Evolutionary conservation across 495 filamentous ascomycete genomes (phyloP).

Genomic region (Neurospora cerealis): DNA sequence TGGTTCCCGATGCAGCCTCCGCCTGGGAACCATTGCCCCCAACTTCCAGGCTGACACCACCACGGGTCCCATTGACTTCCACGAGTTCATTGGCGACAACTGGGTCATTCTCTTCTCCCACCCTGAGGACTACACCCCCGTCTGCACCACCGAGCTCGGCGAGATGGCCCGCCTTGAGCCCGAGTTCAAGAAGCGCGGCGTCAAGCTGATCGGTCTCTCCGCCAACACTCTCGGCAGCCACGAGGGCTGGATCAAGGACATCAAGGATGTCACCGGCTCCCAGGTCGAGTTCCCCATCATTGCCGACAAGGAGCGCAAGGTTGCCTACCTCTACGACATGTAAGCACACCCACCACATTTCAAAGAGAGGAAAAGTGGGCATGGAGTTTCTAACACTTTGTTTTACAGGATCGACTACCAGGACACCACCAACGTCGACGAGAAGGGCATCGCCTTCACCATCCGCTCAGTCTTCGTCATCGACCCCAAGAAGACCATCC

Average conservation of each 20-base stretch:
- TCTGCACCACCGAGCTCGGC: slow-evolving; percentile 98
- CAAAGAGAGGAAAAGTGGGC: background rate
- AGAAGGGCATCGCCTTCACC: slow-evolving; percentile 95
- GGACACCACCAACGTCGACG: slow-evolving; percentile 74
- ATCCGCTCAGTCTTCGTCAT: slow-evolving; percentile 99
- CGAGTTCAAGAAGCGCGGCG: slow-evolving; percentile 86
- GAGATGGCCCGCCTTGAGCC: slow-evolving; percentile 94
- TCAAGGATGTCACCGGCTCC: slow-evolving; percentile 80
- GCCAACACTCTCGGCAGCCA: slow-evolving; percentile 64
- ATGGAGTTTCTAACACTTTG: background rate
- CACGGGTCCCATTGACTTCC: slow-evolving; percentile 87
- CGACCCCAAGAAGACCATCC: slow-evolving; percentile 96
- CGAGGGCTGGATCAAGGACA: slow-evolving; percentile 85
- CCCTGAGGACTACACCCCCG: slow-evolving; percentile 87
- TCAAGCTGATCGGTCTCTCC: slow-evolving; percentile 92
- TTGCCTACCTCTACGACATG: slow-evolving; percentile 93
- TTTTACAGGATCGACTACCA: slow-evolving; percentile 62
- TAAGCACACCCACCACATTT: slow-evolving; percentile 29
- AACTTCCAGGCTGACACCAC: slow-evolving; percentile 94
- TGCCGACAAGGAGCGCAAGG: slow-evolving; percentile 89
- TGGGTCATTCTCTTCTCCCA: slow-evolving; percentile 98
- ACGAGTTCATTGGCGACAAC: slow-evolving; percentile 87
- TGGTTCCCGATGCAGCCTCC: slow-evolving; percentile 44
- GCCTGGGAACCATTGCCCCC: slow-evolving; percentile 80
- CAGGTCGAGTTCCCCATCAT: slow-evolving; percentile 91